phyloP scores from a whole-genome alignment of 805 yeast genomes.

The Monosporozyma yasuniensis region DNA sequence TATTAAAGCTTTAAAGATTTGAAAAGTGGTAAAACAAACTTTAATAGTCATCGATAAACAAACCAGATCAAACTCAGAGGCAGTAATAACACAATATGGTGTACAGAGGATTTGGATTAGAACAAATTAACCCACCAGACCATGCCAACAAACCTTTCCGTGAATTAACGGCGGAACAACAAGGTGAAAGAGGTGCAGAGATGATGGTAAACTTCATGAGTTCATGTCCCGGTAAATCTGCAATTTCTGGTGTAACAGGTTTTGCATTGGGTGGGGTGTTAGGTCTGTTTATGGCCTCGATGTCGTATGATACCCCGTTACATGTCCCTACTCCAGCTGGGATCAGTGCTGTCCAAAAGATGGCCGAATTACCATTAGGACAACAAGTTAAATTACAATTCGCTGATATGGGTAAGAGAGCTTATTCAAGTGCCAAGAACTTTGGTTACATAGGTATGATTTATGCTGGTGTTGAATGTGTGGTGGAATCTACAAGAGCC shows the following conservation, averaged over 20 bases:
- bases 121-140: slow-evolving; percentile 33
- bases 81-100: slow-evolving; percentile 23
- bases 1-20: background rate
- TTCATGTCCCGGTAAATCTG: slow-evolving; percentile 92
- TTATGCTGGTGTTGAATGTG: slow-evolving; percentile 87
- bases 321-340: slow-evolving; percentile 26
- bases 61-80: no score
- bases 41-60: background rate
- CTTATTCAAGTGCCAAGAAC: slow-evolving; percentile 85
- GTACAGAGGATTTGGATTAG: slow-evolving; percentile 36
- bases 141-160: slow-evolving; percentile 39
- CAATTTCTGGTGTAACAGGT: slow-evolving; percentile 87
- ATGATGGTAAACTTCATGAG: slow-evolving; percentile 78
- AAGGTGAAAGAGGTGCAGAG: slow-evolving; percentile 82
- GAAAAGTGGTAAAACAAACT: background rate
- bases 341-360: slow-evolving; percentile 36
- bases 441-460: slow-evolving; percentile 90
- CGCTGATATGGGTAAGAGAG: slow-evolving; percentile 81
- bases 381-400: slow-evolving; percentile 91
- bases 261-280: slow-evolving; percentile 92
- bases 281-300: slow-evolving; percentile 84
- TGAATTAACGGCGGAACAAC: slow-evolving; percentile 85
- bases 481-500: slow-evolving; percentile 76
- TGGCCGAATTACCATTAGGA: slow-evolving; percentile 77
- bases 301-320: slow-evolving; percentile 37